These are phyloP conservation scores for Echites panduratus DNA, from an alignment of 257 asterid genomes.

Conservation along the genomic window DNA sequence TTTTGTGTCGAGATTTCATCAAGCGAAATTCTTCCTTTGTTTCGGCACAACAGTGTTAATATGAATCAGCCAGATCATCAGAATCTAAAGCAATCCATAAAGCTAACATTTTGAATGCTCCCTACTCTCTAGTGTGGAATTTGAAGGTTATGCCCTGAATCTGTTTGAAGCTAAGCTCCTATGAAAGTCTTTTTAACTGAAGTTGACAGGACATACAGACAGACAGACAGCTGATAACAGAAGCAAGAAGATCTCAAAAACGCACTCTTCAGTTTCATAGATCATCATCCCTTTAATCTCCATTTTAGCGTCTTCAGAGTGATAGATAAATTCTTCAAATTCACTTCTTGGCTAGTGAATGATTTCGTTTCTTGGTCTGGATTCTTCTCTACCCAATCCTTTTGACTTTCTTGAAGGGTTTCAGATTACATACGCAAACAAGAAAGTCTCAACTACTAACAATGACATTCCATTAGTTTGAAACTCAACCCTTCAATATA, in stretches of 20 bases:
- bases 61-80: background rate
- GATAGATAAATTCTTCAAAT: background rate
- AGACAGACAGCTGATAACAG: background rate
- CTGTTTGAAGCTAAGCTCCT: background rate
- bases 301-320: background rate
- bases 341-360: background rate
- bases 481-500: background rate
- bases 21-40: background rate
- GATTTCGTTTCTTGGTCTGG: no score
- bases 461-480: background rate
- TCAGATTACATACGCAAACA: background rate
- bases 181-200: background rate
- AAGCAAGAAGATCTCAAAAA: background rate
- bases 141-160: background rate
- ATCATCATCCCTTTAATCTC: background rate
- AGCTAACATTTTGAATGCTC: background rate
- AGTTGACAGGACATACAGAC: background rate
- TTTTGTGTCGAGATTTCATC: background rate
- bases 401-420: background rate
- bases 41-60: background rate
- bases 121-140: background rate
- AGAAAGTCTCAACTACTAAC: conserved; percentile 1
- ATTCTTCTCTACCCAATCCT: background rate
- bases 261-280: no score
- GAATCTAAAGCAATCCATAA: background rate